A percentile compares a stretch with the other conserved stretches of the same genome.
phyloP scores from a whole-genome alignment of 805 yeast species.

The Wickerhamiella occidentalis region DNA sequence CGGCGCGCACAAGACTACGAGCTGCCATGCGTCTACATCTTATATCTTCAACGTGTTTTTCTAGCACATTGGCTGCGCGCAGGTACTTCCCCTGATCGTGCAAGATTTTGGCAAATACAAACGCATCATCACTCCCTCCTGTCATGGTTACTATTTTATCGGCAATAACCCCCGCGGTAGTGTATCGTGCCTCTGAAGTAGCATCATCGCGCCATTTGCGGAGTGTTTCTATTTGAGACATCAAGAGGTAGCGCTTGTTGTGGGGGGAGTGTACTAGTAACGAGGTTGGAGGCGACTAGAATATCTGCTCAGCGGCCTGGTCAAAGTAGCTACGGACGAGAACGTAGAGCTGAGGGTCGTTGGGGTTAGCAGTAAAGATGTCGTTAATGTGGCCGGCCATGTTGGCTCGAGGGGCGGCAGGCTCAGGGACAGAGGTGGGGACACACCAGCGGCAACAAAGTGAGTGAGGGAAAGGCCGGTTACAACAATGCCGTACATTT shows the following conservation, averaged over 20 bases:
- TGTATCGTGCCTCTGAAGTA: constrained; percentile 77
- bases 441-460: not conserved
- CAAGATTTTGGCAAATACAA: constrained; percentile 89
- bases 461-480: not conserved
- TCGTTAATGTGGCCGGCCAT: not conserved
- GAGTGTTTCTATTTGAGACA: constrained; percentile 67
- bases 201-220: constrained; percentile 93
- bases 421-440: not conserved
- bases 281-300: not conserved
- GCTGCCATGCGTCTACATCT: constrained; percentile 76
- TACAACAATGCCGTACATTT: not conserved
- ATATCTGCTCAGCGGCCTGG: not conserved
- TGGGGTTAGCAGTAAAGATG: not conserved
- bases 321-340: not conserved
- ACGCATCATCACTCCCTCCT: constrained; percentile 81
- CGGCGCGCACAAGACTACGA: constrained; percentile 37
- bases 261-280: not conserved
- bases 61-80: constrained; percentile 62
- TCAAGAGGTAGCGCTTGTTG: not conserved
- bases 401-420: not conserved
- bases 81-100: constrained; percentile 63
- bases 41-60: constrained; percentile 42
- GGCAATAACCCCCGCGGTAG: constrained; percentile 82
- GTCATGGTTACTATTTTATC: constrained; percentile 81
- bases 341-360: not conserved